These are phyloP conservation scores for Blastomyces silverae DNA, from an alignment of 2,329 filamentous ascomycete genomes.

Conservation along the genomic window DNA sequence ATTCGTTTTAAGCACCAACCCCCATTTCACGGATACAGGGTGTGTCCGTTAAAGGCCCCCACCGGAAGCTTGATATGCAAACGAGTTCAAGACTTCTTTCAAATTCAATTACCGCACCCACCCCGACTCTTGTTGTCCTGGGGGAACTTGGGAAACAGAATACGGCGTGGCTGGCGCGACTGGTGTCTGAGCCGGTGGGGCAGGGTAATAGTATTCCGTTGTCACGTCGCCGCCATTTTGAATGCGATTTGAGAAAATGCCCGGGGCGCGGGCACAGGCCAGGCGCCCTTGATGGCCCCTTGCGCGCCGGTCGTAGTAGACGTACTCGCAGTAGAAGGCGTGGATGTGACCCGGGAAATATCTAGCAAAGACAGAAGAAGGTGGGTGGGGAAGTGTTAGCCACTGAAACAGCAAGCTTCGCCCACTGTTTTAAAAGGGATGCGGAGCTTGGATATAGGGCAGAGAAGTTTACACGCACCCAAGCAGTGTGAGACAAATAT, in stretches of 20 bases:
- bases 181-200: slow-evolving; percentile 12
- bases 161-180: neutral
- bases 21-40: neutral
- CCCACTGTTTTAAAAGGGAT: neutral
- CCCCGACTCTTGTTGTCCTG: neutral
- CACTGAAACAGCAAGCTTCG: neutral
- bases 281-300: slow-evolving; percentile 24
- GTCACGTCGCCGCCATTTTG: slow-evolving; percentile 32
- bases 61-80: neutral
- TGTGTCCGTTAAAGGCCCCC: neutral
- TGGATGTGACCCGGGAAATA: slow-evolving; percentile 72
- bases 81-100: neutral
- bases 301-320: slow-evolving; percentile 65
- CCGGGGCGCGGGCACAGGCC: slow-evolving; percentile 28
- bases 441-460: neutral
- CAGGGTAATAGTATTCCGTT: slow-evolving; percentile 22
- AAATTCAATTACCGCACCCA: neutral
- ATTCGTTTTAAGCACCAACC: neutral
- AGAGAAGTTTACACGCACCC: slow-evolving; percentile 42
- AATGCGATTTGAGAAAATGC: slow-evolving; percentile 38
- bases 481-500: slow-evolving; percentile 59
- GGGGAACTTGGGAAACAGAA: neutral
- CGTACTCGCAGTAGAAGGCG: slow-evolving; percentile 74
- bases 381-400: neutral
- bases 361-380: slow-evolving; percentile 30